Conservation (phyloP, 805 yeast genomes). For the Candida glaebosa region DNA sequence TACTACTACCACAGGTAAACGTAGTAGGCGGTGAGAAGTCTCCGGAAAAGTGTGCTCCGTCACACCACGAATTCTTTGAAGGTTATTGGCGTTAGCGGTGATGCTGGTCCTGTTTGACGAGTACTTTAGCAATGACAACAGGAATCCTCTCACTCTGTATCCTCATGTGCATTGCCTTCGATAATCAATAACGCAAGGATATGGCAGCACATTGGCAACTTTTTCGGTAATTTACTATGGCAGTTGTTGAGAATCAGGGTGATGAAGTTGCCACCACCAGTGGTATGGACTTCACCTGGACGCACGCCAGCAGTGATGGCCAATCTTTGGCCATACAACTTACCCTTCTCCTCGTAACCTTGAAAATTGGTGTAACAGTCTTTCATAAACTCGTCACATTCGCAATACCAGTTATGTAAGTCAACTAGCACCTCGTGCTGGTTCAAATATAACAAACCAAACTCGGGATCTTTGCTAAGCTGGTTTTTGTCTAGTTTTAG, state of each 20-base stretch:
- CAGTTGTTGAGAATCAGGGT: constrained; percentile 6
- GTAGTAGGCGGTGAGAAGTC: too few species aligned
- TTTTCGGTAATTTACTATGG: constrained; percentile 9
- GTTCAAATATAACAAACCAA: neutral
- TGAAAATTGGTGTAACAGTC: constrained; percentile 2
- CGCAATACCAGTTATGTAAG: constrained; percentile 27
- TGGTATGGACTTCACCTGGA: too few species aligned
- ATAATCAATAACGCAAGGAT: constrained; percentile 15
- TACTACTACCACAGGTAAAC: too few species aligned
- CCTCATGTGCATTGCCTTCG: constrained; percentile 5
- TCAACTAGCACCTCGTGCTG: constrained; percentile 13
- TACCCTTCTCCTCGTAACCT: neutral
- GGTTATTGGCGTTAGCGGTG: too few species aligned
- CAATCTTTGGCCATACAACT: too few species aligned
- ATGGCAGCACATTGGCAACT: constrained; percentile 22
- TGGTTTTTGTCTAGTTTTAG: neutral
- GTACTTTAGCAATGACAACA: too few species aligned
- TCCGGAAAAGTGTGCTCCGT: too few species aligned
- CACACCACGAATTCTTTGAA: too few species aligned
- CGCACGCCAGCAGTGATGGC: too few species aligned
- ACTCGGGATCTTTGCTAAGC: neutral
- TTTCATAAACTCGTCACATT: constrained; percentile 23
- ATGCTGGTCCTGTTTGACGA: too few species aligned
- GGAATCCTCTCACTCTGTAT: too few species aligned
- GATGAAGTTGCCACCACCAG: neutral